Base-by-base conservation (phyloP, 2,329 filamentous ascomycete species). In the Aspergillus ibericus region DNA sequence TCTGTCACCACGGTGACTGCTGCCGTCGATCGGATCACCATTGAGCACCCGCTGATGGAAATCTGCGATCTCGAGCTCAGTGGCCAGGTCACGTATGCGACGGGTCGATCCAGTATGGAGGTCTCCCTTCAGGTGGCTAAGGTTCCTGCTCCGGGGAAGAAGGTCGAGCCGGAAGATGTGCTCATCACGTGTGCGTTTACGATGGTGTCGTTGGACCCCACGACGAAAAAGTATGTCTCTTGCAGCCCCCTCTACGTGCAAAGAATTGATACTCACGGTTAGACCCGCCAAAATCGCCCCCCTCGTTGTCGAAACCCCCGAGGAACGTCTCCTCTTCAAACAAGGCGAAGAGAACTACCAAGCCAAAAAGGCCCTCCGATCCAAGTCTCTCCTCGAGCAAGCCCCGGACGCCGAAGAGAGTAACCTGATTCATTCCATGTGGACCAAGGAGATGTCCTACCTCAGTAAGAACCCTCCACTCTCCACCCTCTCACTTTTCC, bases 11-110 rank as follows among this genome's bases (percentile, higher is more conserved):
- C 84, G 1, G 85, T 88, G 34, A 88, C 85, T 3, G 85, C 85
- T 15, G 84, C 84, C 18, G 85, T 85, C 57, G 85, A 88, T 67
- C 76, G 85, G 51, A 88, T 88, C 64, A 83, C 82, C 3, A 86
- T 92, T 64, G 84, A 89, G 49, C 84, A 90, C 59, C 88, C 89
- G 0, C 78, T 92, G 22, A 88, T 85, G 36, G 88, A 92, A 67
- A 91, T 93, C 55, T 92, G 89, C 64, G 89, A 93, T 71, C 83
- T 93, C 9, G 87, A 92, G 68, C 83, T 91, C 38, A 90, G 87
- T 58, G 85, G 85, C 4, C 80, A 84, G 61, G 85, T 88, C 18
- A 86, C 89, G 0, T 92, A 91, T 70, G 88, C 89, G 0, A 88
- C 89, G 1, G 89, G 89, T 0, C 77, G 88, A 58, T 89, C 86